Evolutionary conservation across 2,329 filamentous ascomycete species (phyloP), one percentile per base, ranked within the genome.

Genomic region (Fusarium caatingaense): DNA sequence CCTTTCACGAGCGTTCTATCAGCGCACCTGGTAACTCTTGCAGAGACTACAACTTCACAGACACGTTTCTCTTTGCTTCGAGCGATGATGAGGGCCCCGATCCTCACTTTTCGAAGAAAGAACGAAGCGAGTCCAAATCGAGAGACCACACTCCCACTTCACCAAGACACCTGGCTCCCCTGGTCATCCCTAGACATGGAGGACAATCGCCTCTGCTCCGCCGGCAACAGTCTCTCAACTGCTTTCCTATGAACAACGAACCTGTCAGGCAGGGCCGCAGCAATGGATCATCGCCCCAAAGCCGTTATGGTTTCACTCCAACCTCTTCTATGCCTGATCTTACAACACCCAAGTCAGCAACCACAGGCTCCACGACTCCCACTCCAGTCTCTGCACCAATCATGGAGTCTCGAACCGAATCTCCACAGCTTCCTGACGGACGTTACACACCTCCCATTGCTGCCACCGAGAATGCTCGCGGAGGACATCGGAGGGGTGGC

Each of bases 1-100:
- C 89, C 34, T 78, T 91, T 27, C 88, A 91, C 71, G 89, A 91
- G 79, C 85, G 89, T 60, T 91, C 89, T 40, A 86, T 84, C 60
- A 90, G 88, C 76, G 87, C 87, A n/a, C 88, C 89, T 3, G 85
- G 85, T 11, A 80, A 83, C 66, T 83, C 80, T 55, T 83, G 83
- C 80, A 83, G 83, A 69, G 82, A 83, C 50, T 80, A 85, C 59
- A 57, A 60, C 10, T 45, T 74, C 20, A 50, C 66, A 13, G 68
- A 76, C 46, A 75, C 72, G 8, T 76, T 76, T 34, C 71, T 76
- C 30, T 70, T 68, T 28, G 66, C 60, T 34, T 71, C 64, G 41
- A 75, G 69, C 48, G 70, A 73, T 30, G 74, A 71, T 45, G 72
- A 76, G 48, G 60, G 71, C 13, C 53, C 71, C 21, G 72, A 73